Evolutionary conservation across 1,284 basidiomycete species (phyloP), one percentile per base, ranked within the genome.

Genomic region (Lentinus polychrous): DNA sequence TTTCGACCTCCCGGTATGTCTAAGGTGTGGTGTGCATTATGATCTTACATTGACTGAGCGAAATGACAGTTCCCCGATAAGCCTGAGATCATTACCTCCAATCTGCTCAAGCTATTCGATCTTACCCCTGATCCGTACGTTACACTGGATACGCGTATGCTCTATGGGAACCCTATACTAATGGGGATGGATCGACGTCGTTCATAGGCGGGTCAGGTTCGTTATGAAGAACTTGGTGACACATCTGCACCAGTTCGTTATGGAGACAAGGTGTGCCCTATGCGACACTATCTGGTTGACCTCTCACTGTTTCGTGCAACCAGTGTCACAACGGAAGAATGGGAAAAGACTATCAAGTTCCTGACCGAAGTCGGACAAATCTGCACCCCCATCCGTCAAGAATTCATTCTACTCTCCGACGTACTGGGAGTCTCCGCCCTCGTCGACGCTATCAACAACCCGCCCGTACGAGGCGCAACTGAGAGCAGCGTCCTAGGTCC

Each of bases 371-470:
- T 76, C 0, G 89, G 90, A 6, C 74, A 92, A 67, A 87, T 66
- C 52, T 88, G 81, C 65, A 80, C 81, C 0, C 75, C 80, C 22
- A 63, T 86, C 43, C 81, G 88, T 27, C 88, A 91, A 69, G 91
- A 94, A 61, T 88, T 88, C 61, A 90, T 92, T 57, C 77, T 92
- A 2, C 73, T 93, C 11, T 91, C 86, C 0, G 90, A 91, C 60
- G 72, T 79, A 0, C 68, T 93, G 1, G 91, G 91, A 8, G 75
- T 90, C 1, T 91, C 88, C 0, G 78, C 84, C 0, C 56, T 93
- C 46, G 83, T 94, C 6, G 87, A 92, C 57, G 68, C 78, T 10
- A 63, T 91, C 56, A 91, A 91, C 68, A 84, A 92, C 60, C 81
- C 84, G 3, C 78, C 77, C 41, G 71, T 77, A 2, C 72, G 74